phyloP scores from a whole-genome alignment of 768 basidiomycete species.

The Leccinum pellstonianum region DNA sequence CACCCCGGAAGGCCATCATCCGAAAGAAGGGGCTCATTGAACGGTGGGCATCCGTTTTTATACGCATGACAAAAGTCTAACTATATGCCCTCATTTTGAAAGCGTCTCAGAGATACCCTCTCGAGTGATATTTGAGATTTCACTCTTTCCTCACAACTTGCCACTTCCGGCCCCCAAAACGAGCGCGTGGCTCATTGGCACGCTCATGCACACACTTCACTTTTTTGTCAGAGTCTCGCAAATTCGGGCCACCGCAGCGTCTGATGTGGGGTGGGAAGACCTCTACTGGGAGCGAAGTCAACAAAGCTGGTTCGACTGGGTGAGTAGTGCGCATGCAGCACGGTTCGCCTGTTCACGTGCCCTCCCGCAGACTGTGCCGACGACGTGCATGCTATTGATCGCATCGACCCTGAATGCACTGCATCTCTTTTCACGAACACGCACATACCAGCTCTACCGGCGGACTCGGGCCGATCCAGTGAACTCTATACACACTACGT shows the following conservation, averaged over 20 bases:
- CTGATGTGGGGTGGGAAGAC: conserved; percentile 77
- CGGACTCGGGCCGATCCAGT: conserved; percentile 55
- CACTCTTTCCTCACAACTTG: conserved; percentile 78
- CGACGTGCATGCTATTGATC: conserved; percentile 54
- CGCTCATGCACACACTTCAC: conserved; percentile 64
- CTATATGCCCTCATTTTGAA: conserved; percentile 3
- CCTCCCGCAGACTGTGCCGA: conserved; percentile 56
- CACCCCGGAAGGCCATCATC: conserved; percentile 51
- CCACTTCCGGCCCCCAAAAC: conserved; percentile 68
- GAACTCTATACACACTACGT: conserved; percentile 66
- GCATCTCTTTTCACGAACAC: conserved; percentile 69
- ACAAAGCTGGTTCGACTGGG: conserved; percentile 80
- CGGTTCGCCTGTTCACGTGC: conserved; percentile 10
- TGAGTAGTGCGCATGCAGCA: conserved; percentile 33
- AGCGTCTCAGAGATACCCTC: conserved; percentile 71
- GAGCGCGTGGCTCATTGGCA: conserved; percentile 65
- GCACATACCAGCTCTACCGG: conserved; percentile 65
- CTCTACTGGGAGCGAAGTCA: conserved; percentile 67
- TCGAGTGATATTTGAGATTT: conserved; percentile 71
- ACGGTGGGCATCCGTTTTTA: conserved; percentile 40
- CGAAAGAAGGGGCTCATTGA: conserved; percentile 65
- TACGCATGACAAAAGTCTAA: conserved; percentile 13
- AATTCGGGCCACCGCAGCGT: conserved; percentile 54
- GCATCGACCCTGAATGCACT: conserved; percentile 58
- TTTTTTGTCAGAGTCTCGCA: conserved; percentile 62